Base-by-base conservation (phyloP, 345 rosid genomes). In the Gossypium mustelinum region DNA sequence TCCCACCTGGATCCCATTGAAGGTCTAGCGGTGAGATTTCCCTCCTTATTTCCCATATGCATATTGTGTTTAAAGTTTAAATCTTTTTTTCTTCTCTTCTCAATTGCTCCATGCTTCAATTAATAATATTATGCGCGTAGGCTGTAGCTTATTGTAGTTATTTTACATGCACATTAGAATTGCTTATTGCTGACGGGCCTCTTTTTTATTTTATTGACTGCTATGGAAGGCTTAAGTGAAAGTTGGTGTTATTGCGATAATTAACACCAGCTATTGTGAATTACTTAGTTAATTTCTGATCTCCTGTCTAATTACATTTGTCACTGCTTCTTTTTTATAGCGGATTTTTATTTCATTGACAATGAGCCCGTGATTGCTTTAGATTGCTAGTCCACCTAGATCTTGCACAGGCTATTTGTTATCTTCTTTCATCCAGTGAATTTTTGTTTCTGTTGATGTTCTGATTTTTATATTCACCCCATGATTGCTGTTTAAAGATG, bases 1-100 rank as follows among this genome's bases (percentile, higher is more conserved):
- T 90, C 99, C 43, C 99, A 95, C 77, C 89, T 93, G 52, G 97
- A 97, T 78, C 97, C 99, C 20, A 90, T 95, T 57, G 93, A 93
- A 87, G 99, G 96, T 75, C 77, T 95, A 79, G 93, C 93, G 86
- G 98, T 95, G 78, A 88, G 97, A 71, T 72, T 59, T 70, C 62
- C 57, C 54, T 72, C 20, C 75, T 70, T 34, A 17, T 47, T 51
- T 44, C 25, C 24, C 56, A 22, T 27, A 47, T 72, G 25, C 47
- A 1, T 57, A 34, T 34, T 29, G 39, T 68, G 45, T 25, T 16
- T 60, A 7, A 67, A 43, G 68, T 41, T 24, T n/a, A 39, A 34
- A 39, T 11, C 39, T 34, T 8, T 57, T 7, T 20, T 0, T 63
- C n/a, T 75, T 11, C 39, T 63, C n/a, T 75, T 11, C 39, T 22